These are phyloP conservation scores for Chrysosporium queenslandicum DNA, from an alignment of 2,329 filamentous ascomycete species.

Conservation along the genomic window DNA sequence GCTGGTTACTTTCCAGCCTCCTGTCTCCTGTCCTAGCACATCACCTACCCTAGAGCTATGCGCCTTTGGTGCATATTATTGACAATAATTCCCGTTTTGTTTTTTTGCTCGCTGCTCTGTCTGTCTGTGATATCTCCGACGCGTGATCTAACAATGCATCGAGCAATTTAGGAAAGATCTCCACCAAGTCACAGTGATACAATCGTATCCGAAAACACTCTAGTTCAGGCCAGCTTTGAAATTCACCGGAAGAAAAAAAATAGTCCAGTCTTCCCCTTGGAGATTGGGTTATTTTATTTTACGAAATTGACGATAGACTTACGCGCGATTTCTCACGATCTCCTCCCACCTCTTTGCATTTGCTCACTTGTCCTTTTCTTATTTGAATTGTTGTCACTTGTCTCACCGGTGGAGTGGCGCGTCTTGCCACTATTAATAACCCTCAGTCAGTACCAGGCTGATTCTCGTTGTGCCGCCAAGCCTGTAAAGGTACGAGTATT, in stretches of 20 bases:
- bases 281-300: neutral
- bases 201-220: constrained; percentile 8
- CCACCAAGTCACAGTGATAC: constrained; percentile 9
- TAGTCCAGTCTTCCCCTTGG: neutral
- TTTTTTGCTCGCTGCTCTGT: neutral
- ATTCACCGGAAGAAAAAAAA: constrained; percentile 1
- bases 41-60: neutral
- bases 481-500: constrained; percentile 1
- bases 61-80: neutral
- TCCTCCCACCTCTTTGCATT: neutral
- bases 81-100: neutral
- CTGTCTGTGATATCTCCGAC: neutral
- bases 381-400: neutral
- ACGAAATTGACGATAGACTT: neutral
- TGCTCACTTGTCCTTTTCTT: neutral
- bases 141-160: constrained; percentile 8
- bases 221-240: constrained; percentile 4
- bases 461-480: constrained; percentile 5
- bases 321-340: neutral
- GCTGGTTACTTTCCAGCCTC: neutral
- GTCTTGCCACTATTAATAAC: constrained; percentile 5
- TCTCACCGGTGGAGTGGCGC: neutral
- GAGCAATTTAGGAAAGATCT: constrained; percentile 6
- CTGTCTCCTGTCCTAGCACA: neutral
- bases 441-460: neutral